Base-by-base conservation (phyloP, 129 eudicot genomes). In the Arctium minus region DNA sequence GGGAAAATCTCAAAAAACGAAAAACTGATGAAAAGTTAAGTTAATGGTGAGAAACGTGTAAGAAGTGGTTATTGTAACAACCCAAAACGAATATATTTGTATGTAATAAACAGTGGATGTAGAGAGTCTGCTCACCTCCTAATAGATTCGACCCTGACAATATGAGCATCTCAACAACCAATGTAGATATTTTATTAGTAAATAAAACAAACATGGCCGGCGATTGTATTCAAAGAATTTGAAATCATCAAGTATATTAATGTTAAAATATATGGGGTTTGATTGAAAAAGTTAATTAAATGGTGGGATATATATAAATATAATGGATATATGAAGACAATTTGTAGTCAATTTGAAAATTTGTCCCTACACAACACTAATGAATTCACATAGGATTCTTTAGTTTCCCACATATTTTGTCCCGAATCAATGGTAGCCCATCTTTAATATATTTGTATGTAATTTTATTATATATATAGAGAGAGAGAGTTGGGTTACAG, bases 331-430 rank as follows among this genome's bases (percentile, higher is more conserved):
- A 72, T 72, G 40, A 83, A 53, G 79, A 83, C 82, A 71, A 71
- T 50, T 77, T 83, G 82, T 83, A 67, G 79, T 83, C 79, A 78
- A 78, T 78, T 83, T 83, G 83, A 78, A 83, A 77, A 72, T 72
- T 39, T 78, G 82, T 78, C 86, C 74, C 86, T 50, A 69, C 68
- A 48, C 81, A 82, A 82, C 81, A 83, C 78, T 53, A 40, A 83
- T 71, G 79, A 77, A 56, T 77, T 77, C 79, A 77, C 86, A 83
- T 83, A 37, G 86, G 86, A 83, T 83, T 60, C 86, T 56, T 77
- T 53, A 12, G 12, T 38, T 78, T 83, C 69, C 86, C 79, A 78
- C 78, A 78, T 37, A 77, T 77, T 83, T 38, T 71, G 73, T 77
- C 86, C 79, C 36, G 53, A 77, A 77, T 83, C 86, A 50, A 53